phyloP scores from a whole-genome alignment of 2,329 filamentous ascomycete genomes.

The Arthrobotrys entomopaga region DNA sequence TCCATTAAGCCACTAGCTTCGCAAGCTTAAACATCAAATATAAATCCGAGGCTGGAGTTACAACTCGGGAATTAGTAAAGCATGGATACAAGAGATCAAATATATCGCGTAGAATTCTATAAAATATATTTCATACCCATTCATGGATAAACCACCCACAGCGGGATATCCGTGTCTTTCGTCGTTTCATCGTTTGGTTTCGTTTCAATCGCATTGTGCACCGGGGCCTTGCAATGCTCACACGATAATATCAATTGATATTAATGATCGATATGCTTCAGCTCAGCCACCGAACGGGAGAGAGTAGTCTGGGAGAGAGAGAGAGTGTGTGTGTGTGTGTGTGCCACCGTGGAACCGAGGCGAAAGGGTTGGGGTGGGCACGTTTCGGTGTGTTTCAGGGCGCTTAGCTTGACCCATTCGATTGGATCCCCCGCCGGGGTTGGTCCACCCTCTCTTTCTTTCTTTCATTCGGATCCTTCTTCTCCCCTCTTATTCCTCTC shows the following conservation, averaged over 20 bases:
- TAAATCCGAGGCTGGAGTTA: too few relatives aligned
- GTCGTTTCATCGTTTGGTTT: constrained; percentile 25
- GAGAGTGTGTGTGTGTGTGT: too few relatives aligned
- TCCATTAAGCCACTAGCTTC: too few relatives aligned
- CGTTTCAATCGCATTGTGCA: constrained; percentile 25
- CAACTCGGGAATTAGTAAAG: too few relatives aligned
- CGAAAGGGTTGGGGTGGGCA: neutral
- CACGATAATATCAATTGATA: neutral
- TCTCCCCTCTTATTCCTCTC: neutral
- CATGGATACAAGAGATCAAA: too few relatives aligned
- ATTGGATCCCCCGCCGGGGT: constrained; percentile 4
- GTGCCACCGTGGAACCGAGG: constrained; percentile 25
- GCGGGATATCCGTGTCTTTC: constrained; percentile 13
- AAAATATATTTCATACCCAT: too few relatives aligned
- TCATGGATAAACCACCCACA: too few relatives aligned
- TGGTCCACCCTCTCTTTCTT: constrained; percentile 9
- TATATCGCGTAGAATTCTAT: too few relatives aligned
- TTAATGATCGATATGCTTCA: constrained; percentile 11
- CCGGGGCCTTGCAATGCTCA: too few relatives aligned
- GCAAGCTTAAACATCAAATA: too few relatives aligned
- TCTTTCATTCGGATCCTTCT: constrained; percentile 21
- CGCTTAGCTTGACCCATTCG: constrained; percentile 48
- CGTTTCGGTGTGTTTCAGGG: constrained; percentile 54
- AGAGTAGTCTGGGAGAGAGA: too few relatives aligned
- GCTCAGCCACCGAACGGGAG: constrained; percentile 34